Percentiles rank a stretch among this genome's conserved stretches.
These are phyloP conservation scores for Cladosporium sp. DNA, from an alignment of 2,329 filamentous ascomycete species.

Conservation along the genomic window DNA sequence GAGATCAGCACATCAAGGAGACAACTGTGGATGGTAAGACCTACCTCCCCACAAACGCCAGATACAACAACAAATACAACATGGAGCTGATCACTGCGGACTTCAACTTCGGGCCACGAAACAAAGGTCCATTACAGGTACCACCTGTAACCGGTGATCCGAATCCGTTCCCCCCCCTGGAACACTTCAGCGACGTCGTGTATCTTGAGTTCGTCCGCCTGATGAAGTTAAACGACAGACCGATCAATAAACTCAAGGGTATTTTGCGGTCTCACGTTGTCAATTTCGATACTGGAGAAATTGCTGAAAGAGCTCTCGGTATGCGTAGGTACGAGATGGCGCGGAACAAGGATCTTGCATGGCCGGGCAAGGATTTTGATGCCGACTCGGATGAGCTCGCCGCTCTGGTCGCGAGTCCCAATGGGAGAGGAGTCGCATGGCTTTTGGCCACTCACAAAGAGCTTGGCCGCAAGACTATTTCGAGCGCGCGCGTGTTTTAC, in stretches of 20 bases:
- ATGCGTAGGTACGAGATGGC: background rate
- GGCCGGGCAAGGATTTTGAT: background rate
- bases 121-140: background rate
- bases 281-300: background rate
- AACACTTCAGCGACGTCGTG: background rate
- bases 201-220: slow-evolving; percentile 1
- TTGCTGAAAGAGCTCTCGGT: background rate
- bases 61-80: slow-evolving; percentile 5
- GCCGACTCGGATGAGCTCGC: slow-evolving; percentile 5
- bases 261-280: background rate
- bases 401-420: slow-evolving; percentile 15
- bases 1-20: background rate
- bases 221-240: background rate
- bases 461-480: background rate
- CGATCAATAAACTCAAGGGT: background rate
- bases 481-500: background rate
- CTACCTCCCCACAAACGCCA: background rate
- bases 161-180: slow-evolving; percentile 9
- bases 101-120: background rate
- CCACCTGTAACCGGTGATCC: slow-evolving; percentile 10
- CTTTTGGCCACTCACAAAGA: background rate
- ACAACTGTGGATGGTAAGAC: background rate
- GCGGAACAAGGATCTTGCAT: background rate
- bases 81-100: background rate
- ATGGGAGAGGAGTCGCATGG: slow-evolving; percentile 13